These are phyloP conservation scores for Annona cherimola DNA, from an alignment of 164 flowering plant genomes.

Conservation along the genomic window DNA sequence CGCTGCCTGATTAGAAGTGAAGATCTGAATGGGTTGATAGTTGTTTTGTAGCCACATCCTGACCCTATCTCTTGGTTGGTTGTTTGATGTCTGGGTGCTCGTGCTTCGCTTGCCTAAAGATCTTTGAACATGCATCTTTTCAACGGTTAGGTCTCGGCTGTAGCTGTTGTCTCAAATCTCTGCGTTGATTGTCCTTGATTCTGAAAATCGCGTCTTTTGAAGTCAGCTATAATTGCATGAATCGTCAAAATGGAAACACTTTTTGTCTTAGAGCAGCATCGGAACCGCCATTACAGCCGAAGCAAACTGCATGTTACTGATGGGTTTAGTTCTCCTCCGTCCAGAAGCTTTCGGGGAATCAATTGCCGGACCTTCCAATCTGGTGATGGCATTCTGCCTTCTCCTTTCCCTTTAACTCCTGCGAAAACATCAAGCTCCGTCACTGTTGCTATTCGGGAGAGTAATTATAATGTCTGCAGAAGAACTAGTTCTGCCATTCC, in stretches of 20 bases:
- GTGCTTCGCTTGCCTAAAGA: background rate
- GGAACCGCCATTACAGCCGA: slow-evolving; percentile 43
- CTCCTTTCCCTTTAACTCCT: slow-evolving; percentile 32
- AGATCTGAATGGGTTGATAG: background rate
- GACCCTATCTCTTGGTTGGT: background rate
- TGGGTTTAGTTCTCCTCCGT: slow-evolving; percentile 31
- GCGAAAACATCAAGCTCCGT: slow-evolving; percentile 11
- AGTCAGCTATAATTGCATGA: background rate
- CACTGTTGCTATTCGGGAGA: slow-evolving; percentile 3
- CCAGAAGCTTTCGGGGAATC: slow-evolving; percentile 38
- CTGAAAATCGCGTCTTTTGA: background rate
- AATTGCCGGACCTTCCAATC: slow-evolving; percentile 60
- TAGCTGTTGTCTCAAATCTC: background rate
- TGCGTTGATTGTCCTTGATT: background rate
- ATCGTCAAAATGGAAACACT: slow-evolving; percentile 55
- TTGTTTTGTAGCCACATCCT: background rate
- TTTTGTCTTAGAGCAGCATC: slow-evolving; percentile 51
- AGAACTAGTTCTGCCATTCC: slow-evolving; percentile 34
- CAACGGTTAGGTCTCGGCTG: background rate
- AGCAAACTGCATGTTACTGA: slow-evolving; percentile 23
- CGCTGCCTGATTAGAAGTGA: background rate
- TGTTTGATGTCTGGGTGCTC: background rate
- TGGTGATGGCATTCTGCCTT: slow-evolving; percentile 51
- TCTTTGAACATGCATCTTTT: background rate
- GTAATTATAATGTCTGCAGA: slow-evolving; percentile 1